Evolutionary conservation across 345 rosid genomes (phyloP).

Genomic region (Conringia planisiliqua): DNA sequence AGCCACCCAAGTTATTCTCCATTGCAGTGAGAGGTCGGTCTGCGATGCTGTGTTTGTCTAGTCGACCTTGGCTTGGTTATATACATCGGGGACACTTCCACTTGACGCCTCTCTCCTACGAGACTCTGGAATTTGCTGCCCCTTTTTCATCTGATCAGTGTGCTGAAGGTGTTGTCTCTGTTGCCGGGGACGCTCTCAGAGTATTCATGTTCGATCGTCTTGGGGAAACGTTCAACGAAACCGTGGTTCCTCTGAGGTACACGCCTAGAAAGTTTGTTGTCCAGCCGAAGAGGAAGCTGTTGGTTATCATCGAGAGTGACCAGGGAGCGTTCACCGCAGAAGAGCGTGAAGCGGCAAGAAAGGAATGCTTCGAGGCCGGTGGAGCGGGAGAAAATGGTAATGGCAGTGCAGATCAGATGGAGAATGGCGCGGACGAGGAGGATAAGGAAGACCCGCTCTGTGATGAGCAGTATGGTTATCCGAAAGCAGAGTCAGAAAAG

Average conservation of each 20-base stretch:
- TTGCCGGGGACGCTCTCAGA: conserved; percentile 92
- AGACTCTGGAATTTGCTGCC: conserved; percentile 93
- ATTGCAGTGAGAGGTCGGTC: conserved; percentile 77
- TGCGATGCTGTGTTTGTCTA: conserved; percentile 95
- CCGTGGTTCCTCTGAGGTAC: conserved; percentile 85
- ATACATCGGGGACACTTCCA: conserved; percentile 95
- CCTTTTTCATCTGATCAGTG: conserved; percentile 98
- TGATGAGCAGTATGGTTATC: conserved; percentile 98
- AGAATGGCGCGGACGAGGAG: conserved; percentile 51
- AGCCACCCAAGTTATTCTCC: conserved; percentile 90
- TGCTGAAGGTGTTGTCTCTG: conserved; percentile 96
- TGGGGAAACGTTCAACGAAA: conserved; percentile 95
- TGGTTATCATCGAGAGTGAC: conserved; percentile 88
- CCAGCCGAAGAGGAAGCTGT: conserved; percentile 70
- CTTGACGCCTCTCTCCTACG: conserved; percentile 91
- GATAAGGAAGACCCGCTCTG: conserved; percentile 80
- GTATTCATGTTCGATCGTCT: conserved; percentile 91
- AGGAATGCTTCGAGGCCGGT: conserved; percentile 81
- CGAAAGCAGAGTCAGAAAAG: conserved; percentile 85
- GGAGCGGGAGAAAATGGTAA: conserved; percentile 79
- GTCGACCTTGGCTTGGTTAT: conserved; percentile 99
- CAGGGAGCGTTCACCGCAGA: conserved; percentile 93
- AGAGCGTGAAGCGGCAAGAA: conserved; percentile 94
- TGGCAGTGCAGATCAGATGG: conserved; percentile 49
- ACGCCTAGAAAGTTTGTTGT: conserved; percentile 90